Percentiles rank a stretch among this genome's conserved stretches.
Evolutionary conservation across 75 land plant genomes (phyloP).

Genomic region (Picea glauca): DNA sequence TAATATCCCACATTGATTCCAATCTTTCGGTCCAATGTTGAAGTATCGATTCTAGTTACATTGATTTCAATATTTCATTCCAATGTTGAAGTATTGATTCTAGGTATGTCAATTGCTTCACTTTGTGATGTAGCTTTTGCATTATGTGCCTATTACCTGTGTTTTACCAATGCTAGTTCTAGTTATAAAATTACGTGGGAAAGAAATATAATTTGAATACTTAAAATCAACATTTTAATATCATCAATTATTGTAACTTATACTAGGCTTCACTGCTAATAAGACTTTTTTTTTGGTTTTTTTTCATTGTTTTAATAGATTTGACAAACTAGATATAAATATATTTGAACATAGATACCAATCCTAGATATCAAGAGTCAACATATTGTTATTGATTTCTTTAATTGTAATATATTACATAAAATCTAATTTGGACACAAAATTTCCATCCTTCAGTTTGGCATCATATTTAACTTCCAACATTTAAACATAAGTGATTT

Average conservation of each 20-base stretch:
- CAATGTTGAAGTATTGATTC: no score
- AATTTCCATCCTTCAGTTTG: slow-evolving; percentile 32
- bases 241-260: slow-evolving; percentile 23
- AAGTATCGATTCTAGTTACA: no score
- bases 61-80: no score
- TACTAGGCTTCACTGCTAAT: slow-evolving; percentile 75
- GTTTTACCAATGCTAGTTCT: no score
- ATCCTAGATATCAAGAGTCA: no score
- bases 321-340: slow-evolving; percentile 66
- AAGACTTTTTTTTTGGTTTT: slow-evolving; percentile 47
- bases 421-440: slow-evolving; percentile 43
- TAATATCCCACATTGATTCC: no score
- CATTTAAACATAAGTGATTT: not conserved
- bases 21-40: no score
- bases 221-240: not conserved
- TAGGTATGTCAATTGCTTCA: no score
- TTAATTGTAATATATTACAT: slow-evolving; percentile 2
- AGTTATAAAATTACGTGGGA: no score
- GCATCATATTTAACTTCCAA: slow-evolving; percentile 47
- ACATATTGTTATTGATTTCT: not conserved
- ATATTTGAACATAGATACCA: slow-evolving; percentile 27
- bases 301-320: slow-evolving; percentile 88
- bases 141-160: no score
- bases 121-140: no score
- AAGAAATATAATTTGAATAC: not conserved